Evolutionary conservation across 148 eudicot genomes (phyloP).

Genomic region (Dianthus caryophyllus): DNA sequence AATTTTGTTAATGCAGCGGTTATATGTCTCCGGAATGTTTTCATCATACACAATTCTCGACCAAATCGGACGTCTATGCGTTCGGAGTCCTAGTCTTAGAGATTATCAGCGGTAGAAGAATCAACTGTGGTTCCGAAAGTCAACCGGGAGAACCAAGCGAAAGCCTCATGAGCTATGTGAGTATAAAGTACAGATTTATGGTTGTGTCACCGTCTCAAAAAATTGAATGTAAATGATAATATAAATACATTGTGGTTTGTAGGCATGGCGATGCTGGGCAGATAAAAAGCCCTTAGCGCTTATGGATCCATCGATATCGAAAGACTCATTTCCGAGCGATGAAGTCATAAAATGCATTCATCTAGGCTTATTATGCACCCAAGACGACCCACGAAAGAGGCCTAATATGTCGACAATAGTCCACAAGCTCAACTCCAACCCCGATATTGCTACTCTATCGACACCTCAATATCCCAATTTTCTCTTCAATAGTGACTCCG

Average conservation of each 20-base stretch:
- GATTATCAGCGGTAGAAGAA: constrained; percentile 13
- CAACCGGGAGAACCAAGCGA: neutral
- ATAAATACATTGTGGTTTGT: neutral
- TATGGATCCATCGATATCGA: neutral
- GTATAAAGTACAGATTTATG: no score
- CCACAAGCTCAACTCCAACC: neutral
- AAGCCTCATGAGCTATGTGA: constrained; percentile 6
- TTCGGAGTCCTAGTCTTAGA: constrained; percentile 18
- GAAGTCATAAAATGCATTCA: neutral
- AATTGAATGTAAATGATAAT: no score
- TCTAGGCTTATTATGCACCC: neutral
- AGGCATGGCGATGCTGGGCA: constrained; percentile 7
- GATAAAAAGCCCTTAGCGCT: neutral
- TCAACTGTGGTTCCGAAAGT: no score
- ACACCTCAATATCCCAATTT: constrained; percentile 15
- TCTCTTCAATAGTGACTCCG: neutral
- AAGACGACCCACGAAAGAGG: constrained; percentile 1
- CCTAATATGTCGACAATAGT: constrained; percentile 4
- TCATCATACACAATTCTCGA: constrained; percentile 1
- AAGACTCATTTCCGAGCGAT: neutral
- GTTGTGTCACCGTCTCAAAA: no score
- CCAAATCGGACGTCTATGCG: constrained; percentile 12
- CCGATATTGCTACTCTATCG: neutral
- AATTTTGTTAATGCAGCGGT: neutral
- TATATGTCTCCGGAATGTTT: constrained; percentile 19